phyloP scores from a whole-genome alignment of 1,139 yeast genomes.

The Diutina pseudorugosa region DNA sequence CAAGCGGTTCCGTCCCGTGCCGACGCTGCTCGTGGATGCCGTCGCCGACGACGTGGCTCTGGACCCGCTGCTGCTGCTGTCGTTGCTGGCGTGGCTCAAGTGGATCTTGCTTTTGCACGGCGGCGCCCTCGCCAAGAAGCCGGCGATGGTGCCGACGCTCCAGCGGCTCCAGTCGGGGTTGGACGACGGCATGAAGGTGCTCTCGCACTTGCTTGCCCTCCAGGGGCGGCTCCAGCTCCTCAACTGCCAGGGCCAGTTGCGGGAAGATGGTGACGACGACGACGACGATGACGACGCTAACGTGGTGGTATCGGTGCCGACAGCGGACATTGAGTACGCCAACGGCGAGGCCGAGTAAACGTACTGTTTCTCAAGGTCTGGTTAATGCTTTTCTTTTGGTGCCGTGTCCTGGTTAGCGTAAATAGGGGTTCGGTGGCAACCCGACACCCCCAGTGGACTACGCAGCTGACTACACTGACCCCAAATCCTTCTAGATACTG shows the following conservation, averaged over 20 bases:
- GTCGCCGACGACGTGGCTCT: constrained; percentile 22
- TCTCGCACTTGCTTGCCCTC: constrained; percentile 28
- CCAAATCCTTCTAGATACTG: too few relatives aligned
- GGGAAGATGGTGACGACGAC: constrained; percentile 10
- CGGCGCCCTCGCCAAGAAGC: constrained; percentile 21
- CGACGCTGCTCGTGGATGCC: constrained; percentile 19
- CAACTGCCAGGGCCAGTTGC: constrained; percentile 25
- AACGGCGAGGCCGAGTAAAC: constrained; percentile 25
- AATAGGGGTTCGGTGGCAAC: too few relatives aligned
- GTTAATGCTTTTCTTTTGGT: too few relatives aligned
- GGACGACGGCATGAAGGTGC: constrained; percentile 19
- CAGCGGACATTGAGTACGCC: constrained; percentile 17
- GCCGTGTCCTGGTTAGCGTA: too few relatives aligned
- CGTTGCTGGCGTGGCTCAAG: constrained; percentile 35
- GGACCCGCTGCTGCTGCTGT: constrained; percentile 20
- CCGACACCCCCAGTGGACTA: too few relatives aligned
- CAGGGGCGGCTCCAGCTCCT: constrained; percentile 34
- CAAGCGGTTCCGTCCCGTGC: constrained; percentile 11
- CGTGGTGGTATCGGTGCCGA: constrained; percentile 5
- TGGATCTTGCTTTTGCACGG: constrained; percentile 38
- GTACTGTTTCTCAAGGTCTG: too few relatives aligned
- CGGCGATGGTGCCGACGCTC: constrained; percentile 19
- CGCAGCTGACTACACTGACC: too few relatives aligned
- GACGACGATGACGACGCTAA: constrained; percentile 7
- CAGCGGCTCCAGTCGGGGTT: constrained; percentile 20